These are phyloP conservation scores for Leucaena leucocephala DNA, from an alignment of 306 rosid species.

Conservation along the genomic window DNA sequence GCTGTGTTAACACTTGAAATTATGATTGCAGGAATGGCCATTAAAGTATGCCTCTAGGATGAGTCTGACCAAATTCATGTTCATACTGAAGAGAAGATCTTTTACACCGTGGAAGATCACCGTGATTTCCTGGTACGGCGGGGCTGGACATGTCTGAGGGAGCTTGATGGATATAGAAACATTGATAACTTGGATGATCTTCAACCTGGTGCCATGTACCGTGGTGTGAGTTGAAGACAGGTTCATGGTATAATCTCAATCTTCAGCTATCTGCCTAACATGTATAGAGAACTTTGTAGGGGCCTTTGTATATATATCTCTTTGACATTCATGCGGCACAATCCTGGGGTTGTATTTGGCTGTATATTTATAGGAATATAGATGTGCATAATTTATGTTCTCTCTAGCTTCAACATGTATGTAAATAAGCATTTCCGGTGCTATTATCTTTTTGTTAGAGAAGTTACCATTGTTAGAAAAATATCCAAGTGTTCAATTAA, in stretches of 20 bases:
- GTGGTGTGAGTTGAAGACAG: slow-evolving; percentile 70
- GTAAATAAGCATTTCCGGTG: slow-evolving; percentile 37
- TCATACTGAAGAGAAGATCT: slow-evolving; percentile 82
- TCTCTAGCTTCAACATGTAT: slow-evolving; percentile 27
- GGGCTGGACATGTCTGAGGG: slow-evolving; percentile 78
- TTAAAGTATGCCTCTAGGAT: slow-evolving; percentile 79
- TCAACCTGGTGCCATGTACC: slow-evolving; percentile 83
- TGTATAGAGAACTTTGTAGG: slow-evolving; percentile 2
- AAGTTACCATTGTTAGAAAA: neutral
- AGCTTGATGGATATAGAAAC: slow-evolving; percentile 74
- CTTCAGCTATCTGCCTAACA: neutral
- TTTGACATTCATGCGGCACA: slow-evolving; percentile 3
- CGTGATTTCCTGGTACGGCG: slow-evolving; percentile 76
- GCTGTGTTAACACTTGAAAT: slow-evolving; percentile 29
- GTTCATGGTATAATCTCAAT: slow-evolving; percentile 19
- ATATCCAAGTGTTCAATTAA: neutral
- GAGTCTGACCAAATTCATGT: slow-evolving; percentile 78
- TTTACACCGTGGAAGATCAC: slow-evolving; percentile 86
- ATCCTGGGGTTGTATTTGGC: slow-evolving; percentile 16
- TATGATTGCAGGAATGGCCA: slow-evolving; percentile 72
- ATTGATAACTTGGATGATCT: slow-evolving; percentile 91
- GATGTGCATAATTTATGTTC: slow-evolving; percentile 15
- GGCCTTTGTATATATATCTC: neutral
- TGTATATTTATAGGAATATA: slow-evolving; percentile 9
- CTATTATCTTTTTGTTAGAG: neutral